Base-by-base conservation (phyloP, 2,329 filamentous ascomycete species). In the Aphanocladium album region DNA sequence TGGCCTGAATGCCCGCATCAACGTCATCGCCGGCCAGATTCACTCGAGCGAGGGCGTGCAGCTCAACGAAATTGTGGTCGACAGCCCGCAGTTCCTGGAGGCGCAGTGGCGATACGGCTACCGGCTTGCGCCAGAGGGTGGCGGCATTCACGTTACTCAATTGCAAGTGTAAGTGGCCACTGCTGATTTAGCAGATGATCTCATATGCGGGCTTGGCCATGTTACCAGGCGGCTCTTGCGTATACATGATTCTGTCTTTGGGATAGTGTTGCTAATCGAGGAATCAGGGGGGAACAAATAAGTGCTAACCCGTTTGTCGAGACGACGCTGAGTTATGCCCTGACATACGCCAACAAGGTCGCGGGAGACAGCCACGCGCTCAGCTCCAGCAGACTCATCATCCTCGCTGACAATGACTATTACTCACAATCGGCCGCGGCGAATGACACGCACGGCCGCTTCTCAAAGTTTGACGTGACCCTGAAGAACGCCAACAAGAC, bases 341-440 rank as follows among this genome's bases (percentile, higher is more conserved):
- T 98, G 67, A 95, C 89, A 60, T 97, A 96, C 76, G 87, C 91
- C 76, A 73, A 80, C 72, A 72, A 73, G 54, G 63, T 79, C 64
- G 69, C 75, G 66, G 60, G 65, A 6, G 71, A 74, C 6, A 67
- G 69, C 41, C 73, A 77, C 66, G 82, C 76, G 70, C 86, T 95
- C 69, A 81, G 82, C 16, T 85, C 92, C 4, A 77, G 89, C 33
- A 85, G 85, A 16, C 84, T 98, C 72, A 92, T 90, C 63, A 93
- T 99, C 72, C 84, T 98, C 39, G 93, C 95, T 62, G 92, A 97
- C 76, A 93, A 95, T 70, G 91, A 96, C 78, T 99, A 99, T 82
- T 99, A 98, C 79, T 97, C 95, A 5, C 86, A 73, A 60, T 71
- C 79, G 19, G 71, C 73, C 60, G 73, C 69, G 35, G 37, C 30